Base-by-base conservation (phyloP, 2,329 filamentous ascomycete species). In the Hirsutella thompsonii region DNA sequence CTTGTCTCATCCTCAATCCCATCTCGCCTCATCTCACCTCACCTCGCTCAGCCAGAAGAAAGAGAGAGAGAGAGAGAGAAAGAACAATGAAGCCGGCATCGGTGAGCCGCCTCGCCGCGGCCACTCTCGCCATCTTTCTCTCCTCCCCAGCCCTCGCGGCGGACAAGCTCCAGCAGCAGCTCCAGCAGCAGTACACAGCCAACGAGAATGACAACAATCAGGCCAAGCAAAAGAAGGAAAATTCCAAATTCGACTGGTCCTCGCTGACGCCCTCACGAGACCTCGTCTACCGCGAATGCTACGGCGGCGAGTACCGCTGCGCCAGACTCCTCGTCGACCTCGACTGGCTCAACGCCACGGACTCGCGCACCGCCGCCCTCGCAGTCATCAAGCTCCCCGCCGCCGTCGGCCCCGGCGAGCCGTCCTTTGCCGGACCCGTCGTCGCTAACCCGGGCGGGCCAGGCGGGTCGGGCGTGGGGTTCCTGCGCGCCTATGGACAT, bases 381-480 rank as follows among this genome's bases (percentile, higher is more conserved):
- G 66, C 67, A 42, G 55, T 70, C 43, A 51, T 62, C 37, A 62
- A 60, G 42, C 55, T 62, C 8, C 62, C 64, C 0, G 65, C 66
- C 20, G 44, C 44, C 1, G 66, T 69, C 56, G 8, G 54, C 60
- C 19, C 32, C 49, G n/a, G 58, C n/a, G n/a, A 66, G 42, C 53
- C 60, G 4, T 44, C 53, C 29, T 69, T 63, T 40, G 64, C 56
- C 32, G 67, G 67, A 16, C 54, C 66, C 37, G 53, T 69, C 34
- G 54, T 70, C 46, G 49, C 52, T 37, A 69, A 69, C 52, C 66
- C 66, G 0, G 67, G 68, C 34, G 67, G 68, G 0, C 67, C 67
- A 0, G 63, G 66, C 21, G 60, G 54, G 18, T 63, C 62, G 1
- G 67, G 67, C 8, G 55, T 67, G 3, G 29, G 23, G 0, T 46